Evolutionary conservation across 495 filamentous ascomycete genomes (phyloP).

Genomic region (Aspergillus panamensis): DNA sequence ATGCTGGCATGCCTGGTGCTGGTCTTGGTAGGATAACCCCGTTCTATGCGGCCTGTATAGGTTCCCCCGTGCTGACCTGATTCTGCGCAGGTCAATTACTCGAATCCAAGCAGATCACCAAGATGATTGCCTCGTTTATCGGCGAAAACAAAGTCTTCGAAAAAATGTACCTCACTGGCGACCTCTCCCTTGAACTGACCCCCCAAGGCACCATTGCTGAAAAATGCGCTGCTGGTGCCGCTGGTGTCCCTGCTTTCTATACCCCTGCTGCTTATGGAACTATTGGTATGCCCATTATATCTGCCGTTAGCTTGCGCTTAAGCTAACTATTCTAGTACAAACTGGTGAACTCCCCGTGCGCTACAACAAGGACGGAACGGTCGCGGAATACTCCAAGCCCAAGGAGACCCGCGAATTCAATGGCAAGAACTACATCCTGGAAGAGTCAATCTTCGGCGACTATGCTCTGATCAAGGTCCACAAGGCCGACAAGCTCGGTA

Average conservation of each 20-base stretch:
- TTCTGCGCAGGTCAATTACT: slow-evolving; percentile 55
- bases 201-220: slow-evolving; percentile 88
- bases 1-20: slow-evolving; percentile 73
- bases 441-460: slow-evolving; percentile 79
- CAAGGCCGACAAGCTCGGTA: slow-evolving; percentile 85
- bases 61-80: neutral
- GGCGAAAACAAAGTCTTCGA: slow-evolving; percentile 91
- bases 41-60: neutral
- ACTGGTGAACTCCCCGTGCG: slow-evolving; percentile 79
- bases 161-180: slow-evolving; percentile 75
- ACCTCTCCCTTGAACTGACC: slow-evolving; percentile 79
- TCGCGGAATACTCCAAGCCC: slow-evolving; percentile 65
- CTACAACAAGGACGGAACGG: slow-evolving; percentile 75
- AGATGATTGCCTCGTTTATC: slow-evolving; percentile 86
- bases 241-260: slow-evolving; percentile 86
- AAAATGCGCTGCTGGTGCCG: slow-evolving; percentile 76
- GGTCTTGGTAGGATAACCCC: slow-evolving; percentile 57
- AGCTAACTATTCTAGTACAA: slow-evolving; percentile 48
- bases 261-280: slow-evolving; percentile 84
- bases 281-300: slow-evolving; percentile 39
- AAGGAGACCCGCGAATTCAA: slow-evolving; percentile 82
- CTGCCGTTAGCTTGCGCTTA: neutral
- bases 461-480: slow-evolving; percentile 85
- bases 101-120: slow-evolving; percentile 73
- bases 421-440: slow-evolving; percentile 77